Percentiles rank a stretch among this genome's conserved stretches.
Evolutionary conservation across 441 rosid species (phyloP).

Genomic region (Jatropha multifida): DNA sequence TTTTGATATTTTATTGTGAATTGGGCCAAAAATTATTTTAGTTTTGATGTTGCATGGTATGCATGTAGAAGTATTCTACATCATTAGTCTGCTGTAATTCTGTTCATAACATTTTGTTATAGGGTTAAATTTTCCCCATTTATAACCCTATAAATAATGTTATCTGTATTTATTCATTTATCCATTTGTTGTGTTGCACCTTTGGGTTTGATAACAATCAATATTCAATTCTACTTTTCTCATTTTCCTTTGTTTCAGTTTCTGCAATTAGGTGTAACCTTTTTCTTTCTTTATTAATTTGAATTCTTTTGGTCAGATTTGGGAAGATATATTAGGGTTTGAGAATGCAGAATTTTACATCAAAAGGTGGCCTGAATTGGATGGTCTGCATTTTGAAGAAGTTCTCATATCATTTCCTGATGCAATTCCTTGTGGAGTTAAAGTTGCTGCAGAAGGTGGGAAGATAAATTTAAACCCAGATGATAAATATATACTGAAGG

Average conservation of each 20-base stretch:
- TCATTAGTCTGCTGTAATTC: not conserved
- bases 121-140: not conserved
- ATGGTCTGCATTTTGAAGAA: slow-evolving; percentile 66
- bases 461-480: slow-evolving; percentile 76
- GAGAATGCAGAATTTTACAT: slow-evolving; percentile 88
- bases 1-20: not conserved
- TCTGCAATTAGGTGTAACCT: not conserved
- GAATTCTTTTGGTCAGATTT: slow-evolving; percentile 47
- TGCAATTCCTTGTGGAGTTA: slow-evolving; percentile 89
- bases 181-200: not conserved
- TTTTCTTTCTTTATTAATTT: not conserved
- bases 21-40: not conserved
- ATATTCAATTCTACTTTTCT: not conserved
- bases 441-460: slow-evolving; percentile 75
- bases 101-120: not conserved
- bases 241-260: not conserved
- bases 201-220: not conserved
- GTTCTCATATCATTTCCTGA: slow-evolving; percentile 79
- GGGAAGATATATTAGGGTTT: slow-evolving; percentile 95
- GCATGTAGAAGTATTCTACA: not conserved
- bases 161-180: not conserved
- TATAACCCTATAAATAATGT: not conserved
- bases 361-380: slow-evolving; percentile 83
- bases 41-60: not conserved
- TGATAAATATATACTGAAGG: slow-evolving; percentile 58